Base-by-base conservation (phyloP, 2,329 filamentous ascomycete species). In the Gnomoniopsis smithogilvyi region DNA sequence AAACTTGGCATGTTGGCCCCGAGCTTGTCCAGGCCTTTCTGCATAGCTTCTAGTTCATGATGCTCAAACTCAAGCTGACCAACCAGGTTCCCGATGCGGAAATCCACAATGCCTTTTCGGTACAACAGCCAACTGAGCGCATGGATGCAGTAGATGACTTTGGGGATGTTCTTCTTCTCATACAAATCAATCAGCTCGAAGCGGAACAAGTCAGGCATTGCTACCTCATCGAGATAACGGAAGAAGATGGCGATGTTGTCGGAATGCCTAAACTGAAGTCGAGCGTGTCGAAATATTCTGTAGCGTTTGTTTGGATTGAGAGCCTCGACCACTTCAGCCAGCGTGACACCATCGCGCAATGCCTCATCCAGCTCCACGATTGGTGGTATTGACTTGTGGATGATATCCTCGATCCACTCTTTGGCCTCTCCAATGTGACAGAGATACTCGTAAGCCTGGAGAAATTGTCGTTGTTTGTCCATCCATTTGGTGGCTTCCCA, bases 101-200 rank as follows among this genome's bases (percentile, higher is more conserved):
- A 98, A 69, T 93, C 89, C 43, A 98, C 90, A 63, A 98, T 92
- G 1, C 95, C 94, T 72, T 97, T 95, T 51, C 95, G 89, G 74
- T 91, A 97, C 12, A 99, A 80, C n/a, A 99, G 81, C 92, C 94
- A 99, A 71, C 94, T 98, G 19, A 99, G 79, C 0, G 95, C 95
- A 69, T 99, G 95, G 54, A 99, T 95, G 71, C 95, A 99, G 76
- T 99, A 96, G 63, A 99, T 99, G 70, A 98, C 96, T 73, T 98
- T 99, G 3, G 95, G 95, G 1, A 98, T 96, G 68, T 99, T 99
- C 76, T 99, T 99, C 80, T 98, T 99, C 75, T 99, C 96, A 77
- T 99, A 99, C 14, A 99, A 78, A 74, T 99, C 95, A 64, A 98
- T 96, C 49, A 98, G 81, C 72, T 99, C 95, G 72, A 99, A 99